phyloP scores from a whole-genome alignment of 148 eudicot genomes.

The Beta vulgaris region DNA sequence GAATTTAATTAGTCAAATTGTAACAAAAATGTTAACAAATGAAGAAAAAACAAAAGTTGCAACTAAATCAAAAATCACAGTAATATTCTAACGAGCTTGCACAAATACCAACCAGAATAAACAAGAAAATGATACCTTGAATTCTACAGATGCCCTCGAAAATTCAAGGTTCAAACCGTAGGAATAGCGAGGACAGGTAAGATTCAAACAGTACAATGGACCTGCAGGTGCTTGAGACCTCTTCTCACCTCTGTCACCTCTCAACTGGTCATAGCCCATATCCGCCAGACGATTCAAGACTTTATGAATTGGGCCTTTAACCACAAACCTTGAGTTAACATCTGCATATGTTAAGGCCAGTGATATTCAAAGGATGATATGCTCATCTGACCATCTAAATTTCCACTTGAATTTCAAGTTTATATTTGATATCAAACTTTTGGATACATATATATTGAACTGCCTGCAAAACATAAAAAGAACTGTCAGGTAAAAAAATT shows the following conservation, averaged over 20 bases:
- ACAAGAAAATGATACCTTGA: conserved; percentile 55
- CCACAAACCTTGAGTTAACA: conserved; percentile 72
- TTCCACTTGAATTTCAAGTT: conserved; percentile 16
- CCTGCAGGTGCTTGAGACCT: conserved; percentile 46
- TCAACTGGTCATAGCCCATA: conserved; percentile 40
- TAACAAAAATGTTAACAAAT: background rate
- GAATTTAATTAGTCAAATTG: background rate
- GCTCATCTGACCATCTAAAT: conserved; percentile 6
- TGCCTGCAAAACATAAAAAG: conserved; percentile 55
- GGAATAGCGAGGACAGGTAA: conserved; percentile 61
- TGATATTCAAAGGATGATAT: conserved; percentile 15
- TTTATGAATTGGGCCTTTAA: conserved; percentile 87
- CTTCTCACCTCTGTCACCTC: conserved; percentile 40
- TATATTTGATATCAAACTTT: conserved; percentile 11
- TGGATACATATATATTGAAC: conserved; percentile 94
- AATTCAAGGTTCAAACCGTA: conserved; percentile 64
- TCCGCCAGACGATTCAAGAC: conserved; percentile 61
- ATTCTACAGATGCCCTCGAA: conserved; percentile 70
- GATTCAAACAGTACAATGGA: conserved; percentile 66
- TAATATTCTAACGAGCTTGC: background rate
- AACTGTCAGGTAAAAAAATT: conserved; percentile 21
- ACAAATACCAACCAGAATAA: background rate
- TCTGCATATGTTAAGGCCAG: conserved; percentile 53
- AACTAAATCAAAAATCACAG: background rate
- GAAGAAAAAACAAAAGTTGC: background rate